Conservation (phyloP, 768 basidiomycete species). For the Suillus cothurnatus region DNA sequence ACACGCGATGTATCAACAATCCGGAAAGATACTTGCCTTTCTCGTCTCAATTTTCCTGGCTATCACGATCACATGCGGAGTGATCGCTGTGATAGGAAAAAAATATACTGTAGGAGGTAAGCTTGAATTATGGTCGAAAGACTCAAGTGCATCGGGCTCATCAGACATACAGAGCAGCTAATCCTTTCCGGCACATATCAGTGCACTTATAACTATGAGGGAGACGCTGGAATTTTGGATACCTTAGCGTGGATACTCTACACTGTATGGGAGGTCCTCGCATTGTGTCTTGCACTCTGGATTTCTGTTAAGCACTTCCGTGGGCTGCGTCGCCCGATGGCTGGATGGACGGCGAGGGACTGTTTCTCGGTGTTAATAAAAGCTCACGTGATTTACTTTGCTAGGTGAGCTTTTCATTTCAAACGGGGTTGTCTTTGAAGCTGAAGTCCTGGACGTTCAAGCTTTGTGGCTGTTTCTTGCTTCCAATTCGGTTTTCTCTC, state of each 20-base stretch:
- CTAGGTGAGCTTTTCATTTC: background rate
- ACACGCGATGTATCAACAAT: slow-evolving; percentile 2
- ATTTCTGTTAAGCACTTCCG: slow-evolving; percentile 1
- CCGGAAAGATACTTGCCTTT: slow-evolving; percentile 1
- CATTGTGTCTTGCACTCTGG: slow-evolving; percentile 2
- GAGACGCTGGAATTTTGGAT: background rate
- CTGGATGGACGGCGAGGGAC: background rate
- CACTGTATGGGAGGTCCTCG: slow-evolving; percentile 1
- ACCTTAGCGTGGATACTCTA: background rate
- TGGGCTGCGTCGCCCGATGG: background rate
- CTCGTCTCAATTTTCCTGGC: background rate
- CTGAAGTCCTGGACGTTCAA: background rate
- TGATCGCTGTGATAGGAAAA: background rate
- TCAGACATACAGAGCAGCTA: background rate
- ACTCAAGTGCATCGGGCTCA: background rate
- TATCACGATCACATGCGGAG: background rate
- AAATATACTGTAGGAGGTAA: background rate
- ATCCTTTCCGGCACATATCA: background rate
- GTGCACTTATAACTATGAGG: background rate
- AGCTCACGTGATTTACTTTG: slow-evolving; percentile 3
- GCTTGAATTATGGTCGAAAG: background rate
- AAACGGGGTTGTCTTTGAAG: background rate
- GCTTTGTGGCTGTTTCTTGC: background rate
- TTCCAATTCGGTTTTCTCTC: background rate
- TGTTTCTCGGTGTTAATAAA: background rate